Conservation (phyloP, 257 asterid genomes). For the Solanum clarkiae region DNA sequence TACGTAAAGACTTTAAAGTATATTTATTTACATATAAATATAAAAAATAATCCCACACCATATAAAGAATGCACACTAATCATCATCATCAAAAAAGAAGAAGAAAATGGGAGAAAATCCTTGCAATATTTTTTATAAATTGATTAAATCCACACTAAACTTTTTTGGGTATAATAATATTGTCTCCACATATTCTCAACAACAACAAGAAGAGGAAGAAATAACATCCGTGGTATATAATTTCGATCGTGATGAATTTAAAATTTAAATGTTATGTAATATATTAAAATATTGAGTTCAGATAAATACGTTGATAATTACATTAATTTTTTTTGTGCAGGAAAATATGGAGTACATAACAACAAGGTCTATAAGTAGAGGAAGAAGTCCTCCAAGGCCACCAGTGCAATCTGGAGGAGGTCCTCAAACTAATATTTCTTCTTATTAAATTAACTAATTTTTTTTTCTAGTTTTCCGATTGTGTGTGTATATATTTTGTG, state of each 20-base stretch:
- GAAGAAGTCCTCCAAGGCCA: constrained; percentile 2
- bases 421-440: neutral
- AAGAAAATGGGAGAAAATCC: neutral
- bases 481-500: neutral
- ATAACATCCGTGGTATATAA: neutral
- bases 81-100: neutral
- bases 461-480: neutral
- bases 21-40: neutral
- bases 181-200: neutral
- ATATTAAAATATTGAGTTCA: neutral
- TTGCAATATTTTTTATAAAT: neutral
- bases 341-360: neutral
- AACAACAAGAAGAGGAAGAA: neutral
- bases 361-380: neutral
- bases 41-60: neutral
- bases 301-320: neutral
- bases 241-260: neutral
- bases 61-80: neutral
- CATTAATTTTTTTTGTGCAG: neutral
- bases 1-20: neutral
- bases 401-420: neutral
- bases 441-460: neutral
- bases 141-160: neutral
- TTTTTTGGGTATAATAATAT: neutral
- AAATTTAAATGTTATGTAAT: neutral